These are phyloP conservation scores for Rhizoclosmatium globosum DNA, from an alignment of 192 early-diverging fungal genomes.

Conservation along the genomic window DNA sequence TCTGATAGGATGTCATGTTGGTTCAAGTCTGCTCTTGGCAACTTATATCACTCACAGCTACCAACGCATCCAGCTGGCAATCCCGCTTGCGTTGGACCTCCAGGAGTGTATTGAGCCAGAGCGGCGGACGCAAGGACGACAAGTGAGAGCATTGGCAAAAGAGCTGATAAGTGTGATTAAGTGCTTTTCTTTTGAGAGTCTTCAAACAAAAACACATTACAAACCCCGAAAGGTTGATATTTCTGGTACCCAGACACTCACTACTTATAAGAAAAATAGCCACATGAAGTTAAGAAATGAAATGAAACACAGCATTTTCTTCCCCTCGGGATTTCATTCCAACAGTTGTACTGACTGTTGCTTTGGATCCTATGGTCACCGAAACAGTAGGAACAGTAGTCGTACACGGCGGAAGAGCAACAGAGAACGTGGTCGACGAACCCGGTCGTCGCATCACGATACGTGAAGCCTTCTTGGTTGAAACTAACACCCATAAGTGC, in stretches of 20 bases:
- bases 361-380: too few species aligned
- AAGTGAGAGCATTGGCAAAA: neutral
- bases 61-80: slow-evolving; percentile 29
- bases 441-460: neutral
- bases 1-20: neutral
- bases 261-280: too few species aligned
- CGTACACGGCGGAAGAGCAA: neutral
- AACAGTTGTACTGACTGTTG: too few species aligned
- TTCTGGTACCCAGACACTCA: too few species aligned
- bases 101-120: neutral
- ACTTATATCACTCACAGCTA: slow-evolving; percentile 13
- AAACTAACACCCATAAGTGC: slow-evolving; percentile 15
- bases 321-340: too few species aligned
- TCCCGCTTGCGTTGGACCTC: slow-evolving; percentile 24
- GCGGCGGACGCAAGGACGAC: neutral
- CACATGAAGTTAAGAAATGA: too few species aligned
- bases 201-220: too few species aligned
- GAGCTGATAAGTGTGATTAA: neutral
- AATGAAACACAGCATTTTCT: too few species aligned
- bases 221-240: too few species aligned
- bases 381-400: neutral
- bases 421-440: neutral
- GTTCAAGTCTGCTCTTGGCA: slow-evolving; percentile 31
- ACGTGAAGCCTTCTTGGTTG: slow-evolving; percentile 9
- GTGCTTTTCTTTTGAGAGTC: too few species aligned